Evolutionary conservation across 352 stramenopile genomes (phyloP).

Genomic region (Globisporangium rhizosaccharum): DNA sequence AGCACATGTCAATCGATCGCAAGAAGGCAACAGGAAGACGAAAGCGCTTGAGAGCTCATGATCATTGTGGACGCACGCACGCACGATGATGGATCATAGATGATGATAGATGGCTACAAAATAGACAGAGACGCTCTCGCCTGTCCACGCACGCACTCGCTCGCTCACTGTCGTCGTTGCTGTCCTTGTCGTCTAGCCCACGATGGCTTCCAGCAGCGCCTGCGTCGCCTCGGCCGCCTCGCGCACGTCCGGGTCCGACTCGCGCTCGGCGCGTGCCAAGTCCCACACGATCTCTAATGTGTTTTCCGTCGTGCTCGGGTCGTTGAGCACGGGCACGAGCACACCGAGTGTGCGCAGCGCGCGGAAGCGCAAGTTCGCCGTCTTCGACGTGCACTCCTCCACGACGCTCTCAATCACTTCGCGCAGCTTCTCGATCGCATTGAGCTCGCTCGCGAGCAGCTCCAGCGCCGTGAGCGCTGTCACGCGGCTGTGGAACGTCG

Average conservation of each 20-base stretch:
- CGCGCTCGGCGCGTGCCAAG: slow-evolving; percentile 49
- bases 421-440: slow-evolving; percentile 62
- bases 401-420: slow-evolving; percentile 61
- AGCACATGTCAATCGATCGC: too few relatives aligned
- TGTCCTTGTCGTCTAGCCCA: not conserved
- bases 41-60: too few relatives aligned
- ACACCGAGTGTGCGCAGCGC: slow-evolving; percentile 62
- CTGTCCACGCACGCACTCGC: not conserved
- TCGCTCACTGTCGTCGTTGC: not conserved
- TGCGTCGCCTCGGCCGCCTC: slow-evolving; percentile 64
- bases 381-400: slow-evolving; percentile 75
- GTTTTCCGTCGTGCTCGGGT: slow-evolving; percentile 53
- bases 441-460: slow-evolving; percentile 49
- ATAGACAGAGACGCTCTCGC: slow-evolving; percentile 7
- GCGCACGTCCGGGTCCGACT: slow-evolving; percentile 68
- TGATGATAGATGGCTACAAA: slow-evolving; percentile 8
- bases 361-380: slow-evolving; percentile 76
- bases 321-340: slow-evolving; percentile 65
- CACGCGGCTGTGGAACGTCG: slow-evolving; percentile 67
- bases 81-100: not conserved
- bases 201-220: slow-evolving; percentile 32
- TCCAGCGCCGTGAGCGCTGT: slow-evolving; percentile 70
- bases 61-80: too few relatives aligned
- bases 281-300: slow-evolving; percentile 75
- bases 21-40: too few relatives aligned